Evolutionary conservation across 768 basidiomycete genomes (phyloP).

Genomic region (Hemileccinum rubropunctum): DNA sequence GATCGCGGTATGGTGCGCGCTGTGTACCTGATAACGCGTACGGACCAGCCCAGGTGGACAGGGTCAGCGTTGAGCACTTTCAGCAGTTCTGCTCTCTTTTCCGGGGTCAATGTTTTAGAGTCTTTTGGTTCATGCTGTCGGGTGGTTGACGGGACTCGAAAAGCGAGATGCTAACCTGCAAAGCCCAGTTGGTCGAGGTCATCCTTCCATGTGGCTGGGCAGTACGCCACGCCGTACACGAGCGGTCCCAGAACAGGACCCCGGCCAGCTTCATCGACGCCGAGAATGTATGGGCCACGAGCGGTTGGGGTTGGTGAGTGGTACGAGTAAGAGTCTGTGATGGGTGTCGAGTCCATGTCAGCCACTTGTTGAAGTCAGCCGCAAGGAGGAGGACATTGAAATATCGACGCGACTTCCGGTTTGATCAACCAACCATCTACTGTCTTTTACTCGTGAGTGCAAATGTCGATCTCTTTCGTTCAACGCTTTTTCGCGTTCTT

Average conservation of each 20-base stretch:
- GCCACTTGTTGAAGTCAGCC: slow-evolving; percentile 17
- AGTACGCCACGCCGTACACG: slow-evolving; percentile 95
- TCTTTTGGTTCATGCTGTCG: slow-evolving; percentile 49
- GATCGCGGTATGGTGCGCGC: neutral
- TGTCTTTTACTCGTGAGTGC: slow-evolving; percentile 15
- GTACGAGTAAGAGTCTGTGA: slow-evolving; percentile 72
- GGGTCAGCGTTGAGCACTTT: slow-evolving; percentile 68
- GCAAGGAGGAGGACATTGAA: neutral
- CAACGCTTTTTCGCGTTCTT: slow-evolving; percentile 15
- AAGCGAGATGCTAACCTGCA: slow-evolving; percentile 56
- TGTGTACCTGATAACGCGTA: slow-evolving; percentile 65
- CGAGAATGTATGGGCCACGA: slow-evolving; percentile 83
- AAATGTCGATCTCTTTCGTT: slow-evolving; percentile 14
- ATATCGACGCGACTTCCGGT: neutral
- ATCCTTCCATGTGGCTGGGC: slow-evolving; percentile 74
- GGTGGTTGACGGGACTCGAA: neutral
- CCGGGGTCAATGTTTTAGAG: slow-evolving; percentile 84
- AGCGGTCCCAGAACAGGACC: slow-evolving; percentile 95
- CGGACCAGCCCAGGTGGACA: slow-evolving; percentile 75
- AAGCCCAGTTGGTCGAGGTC: slow-evolving; percentile 81
- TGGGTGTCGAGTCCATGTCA: slow-evolving; percentile 40
- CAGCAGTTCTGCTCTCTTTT: slow-evolving; percentile 63
- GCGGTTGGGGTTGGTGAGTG: slow-evolving; percentile 72
- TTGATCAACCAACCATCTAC: neutral
- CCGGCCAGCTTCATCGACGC: slow-evolving; percentile 98